These are phyloP conservation scores for Axilococcus clingmanii DNA, from an alignment of 139 green algal genomes.

Conservation along the genomic window DNA sequence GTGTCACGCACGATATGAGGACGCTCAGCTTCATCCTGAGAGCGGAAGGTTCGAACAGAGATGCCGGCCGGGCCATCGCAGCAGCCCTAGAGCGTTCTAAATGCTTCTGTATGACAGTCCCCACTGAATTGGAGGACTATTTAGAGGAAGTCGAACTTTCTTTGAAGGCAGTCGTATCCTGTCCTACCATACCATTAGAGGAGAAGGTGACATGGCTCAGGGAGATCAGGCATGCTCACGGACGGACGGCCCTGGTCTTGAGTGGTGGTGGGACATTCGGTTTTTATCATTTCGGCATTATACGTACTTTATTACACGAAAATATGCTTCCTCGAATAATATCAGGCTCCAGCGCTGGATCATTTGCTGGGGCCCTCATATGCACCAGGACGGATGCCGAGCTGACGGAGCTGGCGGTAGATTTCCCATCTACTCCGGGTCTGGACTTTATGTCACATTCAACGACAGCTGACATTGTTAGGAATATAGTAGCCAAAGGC, in stretches of 20 bases:
- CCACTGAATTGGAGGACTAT: no score
- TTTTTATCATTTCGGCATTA: constrained; percentile 82
- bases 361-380: constrained; percentile 67
- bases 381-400: constrained; percentile 57
- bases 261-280: constrained; percentile 57
- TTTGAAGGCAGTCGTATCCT: constrained; percentile 26
- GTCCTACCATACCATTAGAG: constrained; percentile 42
- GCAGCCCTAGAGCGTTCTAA: background rate
- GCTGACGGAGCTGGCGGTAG: constrained; percentile 50
- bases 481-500: no score
- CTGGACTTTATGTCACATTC: no score
- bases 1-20: no score
- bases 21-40: no score
- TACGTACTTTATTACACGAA: constrained; percentile 77
- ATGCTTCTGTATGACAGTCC: no score
- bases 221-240: constrained; percentile 87
- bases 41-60: no score
- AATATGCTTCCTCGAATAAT: constrained; percentile 85
- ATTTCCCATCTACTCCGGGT: no score
- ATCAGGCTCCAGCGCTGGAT: constrained; percentile 78
- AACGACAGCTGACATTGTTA: no score
- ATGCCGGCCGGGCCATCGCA: background rate
- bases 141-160: constrained; percentile 72
- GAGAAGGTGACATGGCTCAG: constrained; percentile 83
- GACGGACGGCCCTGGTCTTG: constrained; percentile 87